phyloP scores from a whole-genome alignment of 2,329 filamentous ascomycete genomes.

The Hyphodiscus sp. region DNA sequence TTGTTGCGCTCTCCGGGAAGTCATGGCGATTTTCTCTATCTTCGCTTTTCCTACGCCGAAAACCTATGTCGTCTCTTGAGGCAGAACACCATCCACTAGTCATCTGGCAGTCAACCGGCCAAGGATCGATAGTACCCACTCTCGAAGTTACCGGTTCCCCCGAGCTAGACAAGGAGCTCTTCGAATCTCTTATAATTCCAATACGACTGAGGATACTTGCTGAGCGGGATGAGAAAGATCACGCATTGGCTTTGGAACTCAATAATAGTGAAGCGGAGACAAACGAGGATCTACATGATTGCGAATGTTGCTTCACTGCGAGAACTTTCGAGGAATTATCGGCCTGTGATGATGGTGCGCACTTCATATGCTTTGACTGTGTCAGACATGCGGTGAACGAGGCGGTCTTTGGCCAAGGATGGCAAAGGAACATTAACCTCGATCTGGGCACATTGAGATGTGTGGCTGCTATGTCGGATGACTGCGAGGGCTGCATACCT shows the following conservation, averaged over 20 bases:
- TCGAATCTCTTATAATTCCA: conserved; percentile 48
- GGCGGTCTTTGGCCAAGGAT: conserved; percentile 88
- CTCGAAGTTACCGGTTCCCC: conserved; percentile 60
- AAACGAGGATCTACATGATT: conserved; percentile 56
- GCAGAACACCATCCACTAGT: conserved; percentile 57
- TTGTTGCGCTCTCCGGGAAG: conserved; percentile 62
- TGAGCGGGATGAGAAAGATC: conserved; percentile 45
- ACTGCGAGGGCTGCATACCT: conserved; percentile 71
- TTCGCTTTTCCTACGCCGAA: conserved; percentile 62
- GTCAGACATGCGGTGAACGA: conserved; percentile 77
- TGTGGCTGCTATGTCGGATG: conserved; percentile 64
- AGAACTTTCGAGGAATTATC: conserved; percentile 68
- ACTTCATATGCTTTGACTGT: conserved; percentile 76
- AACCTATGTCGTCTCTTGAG: conserved; percentile 45
- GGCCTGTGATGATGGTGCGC: conserved; percentile 60
- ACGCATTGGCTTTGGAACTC: conserved; percentile 43
- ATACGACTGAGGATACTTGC: conserved; percentile 39
- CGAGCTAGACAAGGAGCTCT: conserved; percentile 58
- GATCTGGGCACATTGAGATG: conserved; percentile 72
- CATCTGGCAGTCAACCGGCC: conserved; percentile 50
- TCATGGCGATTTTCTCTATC: conserved; percentile 74
- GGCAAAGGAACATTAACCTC: conserved; percentile 71
- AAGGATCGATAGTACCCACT: conserved; percentile 51
- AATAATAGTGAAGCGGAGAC: conserved; percentile 55
- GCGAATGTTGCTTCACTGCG: conserved; percentile 70